phyloP scores from a whole-genome alignment of 768 basidiomycete species.

The Daedaleopsis nitida region DNA sequence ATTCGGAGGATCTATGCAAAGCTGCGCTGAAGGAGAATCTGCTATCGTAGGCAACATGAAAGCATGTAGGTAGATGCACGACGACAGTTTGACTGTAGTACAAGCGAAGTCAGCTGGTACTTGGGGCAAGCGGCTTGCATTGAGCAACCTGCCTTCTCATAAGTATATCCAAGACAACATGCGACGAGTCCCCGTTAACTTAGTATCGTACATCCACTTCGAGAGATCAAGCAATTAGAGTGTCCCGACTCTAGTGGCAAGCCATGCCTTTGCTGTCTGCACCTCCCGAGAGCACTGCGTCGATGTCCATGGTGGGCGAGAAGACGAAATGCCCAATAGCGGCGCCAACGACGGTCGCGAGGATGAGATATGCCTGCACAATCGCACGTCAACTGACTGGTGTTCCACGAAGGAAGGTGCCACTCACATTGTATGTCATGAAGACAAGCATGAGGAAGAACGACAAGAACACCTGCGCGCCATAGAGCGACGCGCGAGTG shows the following conservation, averaged over 20 bases:
- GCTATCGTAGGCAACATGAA: no score
- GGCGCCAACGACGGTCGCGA: conserved; percentile 82
- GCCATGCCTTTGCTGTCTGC: conserved; percentile 64
- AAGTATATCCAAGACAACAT: not conserved
- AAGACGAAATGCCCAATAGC: conserved; percentile 82
- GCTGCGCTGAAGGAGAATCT: no score
- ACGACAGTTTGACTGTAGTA: no score
- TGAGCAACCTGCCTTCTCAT: no score
- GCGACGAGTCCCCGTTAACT: not conserved
- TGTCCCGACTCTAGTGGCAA: conserved; percentile 58
- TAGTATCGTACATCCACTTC: conserved; percentile 10
- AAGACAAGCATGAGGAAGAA: conserved; percentile 95
- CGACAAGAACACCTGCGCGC: conserved; percentile 72
- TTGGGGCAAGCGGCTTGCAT: no score
- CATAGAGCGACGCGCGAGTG: conserved; percentile 72
- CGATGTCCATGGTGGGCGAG: conserved; percentile 61
- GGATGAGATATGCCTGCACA: conserved; percentile 79
- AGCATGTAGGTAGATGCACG: no score
- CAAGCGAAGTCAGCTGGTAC: no score
- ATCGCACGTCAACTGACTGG: not conserved
- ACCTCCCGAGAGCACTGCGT: conserved; percentile 51
- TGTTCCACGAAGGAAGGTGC: not conserved
- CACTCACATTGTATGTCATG: conserved; percentile 93
- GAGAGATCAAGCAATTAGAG: not conserved
- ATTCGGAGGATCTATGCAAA: no score